Base-by-base conservation (phyloP, 2,329 filamentous ascomycete genomes). In the Canariomyces notabilis region DNA sequence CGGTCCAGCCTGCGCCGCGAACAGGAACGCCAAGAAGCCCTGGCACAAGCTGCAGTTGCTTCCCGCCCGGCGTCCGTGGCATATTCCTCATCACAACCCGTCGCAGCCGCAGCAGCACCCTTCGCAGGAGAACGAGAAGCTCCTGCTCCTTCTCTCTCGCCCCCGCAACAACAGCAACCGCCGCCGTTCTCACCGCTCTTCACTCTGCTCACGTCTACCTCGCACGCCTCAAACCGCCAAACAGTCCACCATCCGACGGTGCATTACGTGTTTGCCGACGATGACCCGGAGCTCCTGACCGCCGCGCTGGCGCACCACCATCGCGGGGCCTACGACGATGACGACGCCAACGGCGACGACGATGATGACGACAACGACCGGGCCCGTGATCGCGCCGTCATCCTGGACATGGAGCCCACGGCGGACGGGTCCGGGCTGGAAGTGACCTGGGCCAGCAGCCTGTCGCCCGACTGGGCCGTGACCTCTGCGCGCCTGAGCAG, bases 241-340 rank as follows among this genome's bases (percentile, higher is more conserved):
- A 57, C 87, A 37, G 86, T 88, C 51, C 76, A 88, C 59, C 90
- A 97, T 63, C 93, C 91, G 1, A 82, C 80, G 43, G 82, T 95
- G 1, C 89, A 91, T 69, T 97, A 97, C 69, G 78, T 97, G 60
- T 97, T 98, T 70, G 80, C 80, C 57, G 90, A 97, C 65, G 93
- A 97, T 66, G 89, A 96, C 61, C 79, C 82, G 2, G 85, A 90
- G 37, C 71, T 86, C 36, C 72, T 95, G 31, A 85, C 85, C 1
- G 75, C 80, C 31, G 82, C 85, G 2, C 82, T 65, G 66, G 79
- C 62, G 44, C 70, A 69, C 47, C 67, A 72, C 42, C 63, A 69
- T 44, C 57, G 64, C 14, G 46, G 21, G 4, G 45, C 55, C 19
- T 48, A 65, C 19, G 48, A 56, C 9, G 53, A 56, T 37, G 59